Evolutionary conservation across 805 yeast genomes (phyloP).

Genomic region (Saccharomycopsis guyanensis): DNA sequence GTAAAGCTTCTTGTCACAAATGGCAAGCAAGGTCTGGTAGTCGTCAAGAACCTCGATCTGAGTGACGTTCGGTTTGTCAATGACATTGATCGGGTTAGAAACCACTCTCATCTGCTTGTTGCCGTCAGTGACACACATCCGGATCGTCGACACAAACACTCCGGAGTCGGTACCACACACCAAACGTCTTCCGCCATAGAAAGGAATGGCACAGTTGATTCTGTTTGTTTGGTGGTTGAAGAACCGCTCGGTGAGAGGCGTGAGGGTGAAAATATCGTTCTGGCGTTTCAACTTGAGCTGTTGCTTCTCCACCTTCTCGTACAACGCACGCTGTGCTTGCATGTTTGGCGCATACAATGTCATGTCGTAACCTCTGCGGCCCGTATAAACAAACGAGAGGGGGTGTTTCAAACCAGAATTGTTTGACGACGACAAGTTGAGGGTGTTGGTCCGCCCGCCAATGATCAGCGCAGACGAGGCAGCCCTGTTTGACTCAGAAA

Average conservation of each 20-base stretch:
- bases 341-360: conserved; percentile 19
- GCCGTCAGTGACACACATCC: conserved; percentile 36
- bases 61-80: conserved; percentile 67
- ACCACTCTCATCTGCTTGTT: conserved; percentile 46
- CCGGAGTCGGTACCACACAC: conserved; percentile 91
- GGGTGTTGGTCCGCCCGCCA: conserved; percentile 14
- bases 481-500: conserved; percentile 5
- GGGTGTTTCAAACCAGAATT: conserved; percentile 11
- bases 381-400: conserved; percentile 18
- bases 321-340: conserved; percentile 63
- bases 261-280: conserved; percentile 72
- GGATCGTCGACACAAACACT: conserved; percentile 70
- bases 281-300: conserved; percentile 63
- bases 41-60: conserved; percentile 91
- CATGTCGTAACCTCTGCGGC: conserved; percentile 21
- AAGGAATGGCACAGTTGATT: conserved; percentile 87
- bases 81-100: conserved; percentile 67
- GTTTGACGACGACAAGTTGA: conserved; percentile 8
- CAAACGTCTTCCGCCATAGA: conserved; percentile 88
- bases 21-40: conserved; percentile 70
- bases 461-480: conserved; percentile 7
- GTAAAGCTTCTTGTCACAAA: conserved; percentile 74
- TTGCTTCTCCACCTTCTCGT: conserved; percentile 74
- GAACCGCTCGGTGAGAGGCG: conserved; percentile 64
- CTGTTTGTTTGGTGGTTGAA: conserved; percentile 63